These are phyloP conservation scores for Amoeboaphelidium occidentale DNA, from an alignment of 371 early-diverging fungal species.

Conservation along the genomic window DNA sequence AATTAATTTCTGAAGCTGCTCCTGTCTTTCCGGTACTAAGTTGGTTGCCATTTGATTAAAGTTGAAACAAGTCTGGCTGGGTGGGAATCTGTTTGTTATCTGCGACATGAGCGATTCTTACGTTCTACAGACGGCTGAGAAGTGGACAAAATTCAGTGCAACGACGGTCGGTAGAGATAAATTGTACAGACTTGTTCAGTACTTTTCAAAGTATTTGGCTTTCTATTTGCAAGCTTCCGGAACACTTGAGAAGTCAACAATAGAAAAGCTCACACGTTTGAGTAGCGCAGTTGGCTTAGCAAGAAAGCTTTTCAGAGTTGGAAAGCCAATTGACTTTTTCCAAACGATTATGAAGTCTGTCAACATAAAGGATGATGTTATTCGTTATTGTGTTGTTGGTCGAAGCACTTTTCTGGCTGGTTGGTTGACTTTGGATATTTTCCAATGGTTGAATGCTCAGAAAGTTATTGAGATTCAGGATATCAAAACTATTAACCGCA, in stretches of 20 bases:
- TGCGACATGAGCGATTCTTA: background rate
- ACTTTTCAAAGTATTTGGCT: slow-evolving; percentile 38
- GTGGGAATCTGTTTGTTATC: too few species aligned
- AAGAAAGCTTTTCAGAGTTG: slow-evolving; percentile 10
- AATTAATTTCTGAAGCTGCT: too few species aligned
- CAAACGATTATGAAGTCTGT: slow-evolving; percentile 13
- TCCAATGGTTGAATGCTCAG: slow-evolving; percentile 17
- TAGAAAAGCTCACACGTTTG: slow-evolving; percentile 8
- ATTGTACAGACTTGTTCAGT: slow-evolving; percentile 39
- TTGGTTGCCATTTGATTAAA: too few species aligned
- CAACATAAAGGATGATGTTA: slow-evolving; percentile 18
- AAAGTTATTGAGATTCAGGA: slow-evolving; percentile 24
- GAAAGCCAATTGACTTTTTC: slow-evolving; percentile 5
- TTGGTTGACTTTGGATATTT: slow-evolving; percentile 10
- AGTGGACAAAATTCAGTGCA: slow-evolving; percentile 20
- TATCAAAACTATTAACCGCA: slow-evolving; percentile 19
- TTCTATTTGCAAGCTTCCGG: slow-evolving; percentile 26
- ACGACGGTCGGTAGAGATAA: slow-evolving; percentile 53
- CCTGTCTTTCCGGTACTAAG: too few species aligned
- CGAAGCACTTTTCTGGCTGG: slow-evolving; percentile 11
- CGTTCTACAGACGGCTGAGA: slow-evolving; percentile 2
- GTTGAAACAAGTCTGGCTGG: too few species aligned
- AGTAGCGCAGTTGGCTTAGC: background rate
- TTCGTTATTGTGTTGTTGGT: slow-evolving; percentile 16
- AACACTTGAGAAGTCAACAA: slow-evolving; percentile 24